phyloP scores from a whole-genome alignment of 148 eudicot genomes.

The Nepenthes mirabilis region DNA sequence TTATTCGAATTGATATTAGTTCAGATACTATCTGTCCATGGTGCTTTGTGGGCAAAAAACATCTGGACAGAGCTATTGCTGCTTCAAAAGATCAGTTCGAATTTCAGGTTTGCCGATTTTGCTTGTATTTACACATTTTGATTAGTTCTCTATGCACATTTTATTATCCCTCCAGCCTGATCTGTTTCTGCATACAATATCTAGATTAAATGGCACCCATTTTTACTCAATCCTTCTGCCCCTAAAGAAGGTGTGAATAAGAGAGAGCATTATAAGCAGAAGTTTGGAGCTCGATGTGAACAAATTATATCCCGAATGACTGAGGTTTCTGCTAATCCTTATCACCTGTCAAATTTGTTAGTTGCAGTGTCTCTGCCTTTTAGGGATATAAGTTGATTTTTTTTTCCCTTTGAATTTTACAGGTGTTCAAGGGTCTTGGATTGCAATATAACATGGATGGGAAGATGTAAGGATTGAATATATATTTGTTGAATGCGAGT shows the following conservation, averaged over 20 bases:
- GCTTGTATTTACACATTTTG: too few relatives aligned
- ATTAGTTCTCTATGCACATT: not conserved
- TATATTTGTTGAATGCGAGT: not conserved
- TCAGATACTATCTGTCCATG: conserved; percentile 95
- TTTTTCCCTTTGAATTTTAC: conserved; percentile 7
- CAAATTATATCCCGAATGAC: conserved; percentile 53
- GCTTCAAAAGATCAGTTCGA: conserved; percentile 42
- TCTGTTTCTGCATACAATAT: not conserved
- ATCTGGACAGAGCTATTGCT: conserved; percentile 78
- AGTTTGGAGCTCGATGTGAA: conserved; percentile 46
- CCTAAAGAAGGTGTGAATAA: conserved; percentile 75
- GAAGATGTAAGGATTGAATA: conserved; percentile 52
- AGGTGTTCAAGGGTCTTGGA: conserved; percentile 69
- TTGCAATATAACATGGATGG: conserved; percentile 63
- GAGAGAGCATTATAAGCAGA: conserved; percentile 44
- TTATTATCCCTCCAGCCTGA: not conserved
- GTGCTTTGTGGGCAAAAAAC: conserved; percentile 91
- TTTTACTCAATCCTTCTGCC: conserved; percentile 63
- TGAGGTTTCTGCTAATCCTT: conserved; percentile 25
- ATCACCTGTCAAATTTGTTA: not conserved
- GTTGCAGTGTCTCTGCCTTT: not conserved
- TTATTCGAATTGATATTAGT: conserved; percentile 49
- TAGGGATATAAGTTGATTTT: not conserved
- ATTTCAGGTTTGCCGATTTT: conserved; percentile 47
- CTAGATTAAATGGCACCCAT: conserved; percentile 88